These are phyloP conservation scores for Scheffersomyces titani DNA, from an alignment of 1,139 yeast species.

Conservation along the genomic window DNA sequence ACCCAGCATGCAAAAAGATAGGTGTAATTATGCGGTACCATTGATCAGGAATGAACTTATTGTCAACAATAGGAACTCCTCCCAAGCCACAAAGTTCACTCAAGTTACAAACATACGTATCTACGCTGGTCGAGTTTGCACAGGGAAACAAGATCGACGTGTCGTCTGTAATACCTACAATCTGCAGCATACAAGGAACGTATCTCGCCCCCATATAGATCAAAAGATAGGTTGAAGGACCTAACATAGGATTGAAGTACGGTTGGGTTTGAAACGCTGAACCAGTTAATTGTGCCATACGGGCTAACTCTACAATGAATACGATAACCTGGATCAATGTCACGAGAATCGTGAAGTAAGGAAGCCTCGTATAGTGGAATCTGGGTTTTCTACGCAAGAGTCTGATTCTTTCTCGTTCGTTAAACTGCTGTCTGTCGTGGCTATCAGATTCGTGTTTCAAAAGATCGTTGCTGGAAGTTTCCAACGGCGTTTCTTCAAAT, in stretches of 20 bases:
- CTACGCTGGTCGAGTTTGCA: slow-evolving; percentile 61
- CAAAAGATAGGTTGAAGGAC: slow-evolving; percentile 70
- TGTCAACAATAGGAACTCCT: slow-evolving; percentile 36
- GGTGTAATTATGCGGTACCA: slow-evolving; percentile 75
- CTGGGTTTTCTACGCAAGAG: slow-evolving; percentile 34
- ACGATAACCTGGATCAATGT: slow-evolving; percentile 57
- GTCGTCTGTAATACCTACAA: slow-evolving; percentile 53
- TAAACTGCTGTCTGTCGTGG: slow-evolving; percentile 6
- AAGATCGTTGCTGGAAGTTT: not conserved
- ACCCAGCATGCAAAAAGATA: slow-evolving; percentile 76
- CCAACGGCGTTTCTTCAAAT: not conserved
- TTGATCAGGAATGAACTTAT: slow-evolving; percentile 52
- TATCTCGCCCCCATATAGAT: slow-evolving; percentile 75
- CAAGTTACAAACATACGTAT: slow-evolving; percentile 58
- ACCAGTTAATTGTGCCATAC: slow-evolving; percentile 63
- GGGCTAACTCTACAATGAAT: slow-evolving; percentile 66
- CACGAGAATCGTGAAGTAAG: slow-evolving; percentile 49
- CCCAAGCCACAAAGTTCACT: slow-evolving; percentile 64
- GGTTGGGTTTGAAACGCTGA: slow-evolving; percentile 72
- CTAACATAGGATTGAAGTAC: slow-evolving; percentile 76
- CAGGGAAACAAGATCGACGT: slow-evolving; percentile 59
- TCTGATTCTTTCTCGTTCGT: slow-evolving; percentile 28
- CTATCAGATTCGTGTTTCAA: not conserved
- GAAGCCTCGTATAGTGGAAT: slow-evolving; percentile 46
- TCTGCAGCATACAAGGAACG: slow-evolving; percentile 68